phyloP scores from a whole-genome alignment of 2,329 filamentous ascomycete species.

The Niveomyces coronatus region DNA sequence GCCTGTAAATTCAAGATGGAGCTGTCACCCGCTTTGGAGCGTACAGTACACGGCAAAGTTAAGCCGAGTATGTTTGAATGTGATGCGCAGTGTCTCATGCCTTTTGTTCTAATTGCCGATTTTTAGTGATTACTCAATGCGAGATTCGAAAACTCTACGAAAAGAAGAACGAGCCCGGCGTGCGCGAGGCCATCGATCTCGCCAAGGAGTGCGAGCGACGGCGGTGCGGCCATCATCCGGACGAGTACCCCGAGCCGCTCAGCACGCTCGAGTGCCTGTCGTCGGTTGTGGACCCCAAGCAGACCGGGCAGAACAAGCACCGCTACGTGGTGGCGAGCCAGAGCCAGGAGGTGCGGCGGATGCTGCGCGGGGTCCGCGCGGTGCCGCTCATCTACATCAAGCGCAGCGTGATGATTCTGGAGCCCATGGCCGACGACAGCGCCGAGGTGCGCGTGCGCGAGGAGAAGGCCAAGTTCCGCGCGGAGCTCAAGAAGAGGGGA shows the following conservation, averaged over 20 bases:
- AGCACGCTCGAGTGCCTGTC: slow-evolving; percentile 59
- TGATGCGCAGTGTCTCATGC: slow-evolving; percentile 9
- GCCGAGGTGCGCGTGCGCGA: slow-evolving; percentile 53
- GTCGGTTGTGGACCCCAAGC: slow-evolving; percentile 71
- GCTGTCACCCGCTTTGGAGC: slow-evolving; percentile 62
- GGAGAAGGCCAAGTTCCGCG: slow-evolving; percentile 65
- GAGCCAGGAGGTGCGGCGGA: slow-evolving; percentile 50
- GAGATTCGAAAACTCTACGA: slow-evolving; percentile 70
- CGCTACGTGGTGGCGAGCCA: slow-evolving; percentile 71
- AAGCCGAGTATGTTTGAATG: slow-evolving; percentile 55
- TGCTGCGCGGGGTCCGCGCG: slow-evolving; percentile 56
- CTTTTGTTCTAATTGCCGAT: background rate
- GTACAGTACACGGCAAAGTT: slow-evolving; percentile 77
- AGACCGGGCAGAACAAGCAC: slow-evolving; percentile 61
- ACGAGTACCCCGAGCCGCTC: slow-evolving; percentile 61
- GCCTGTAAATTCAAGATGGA: slow-evolving; percentile 84
- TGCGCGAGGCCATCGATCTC: slow-evolving; percentile 54
- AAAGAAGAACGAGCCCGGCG: slow-evolving; percentile 42
- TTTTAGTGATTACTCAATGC: slow-evolving; percentile 66
- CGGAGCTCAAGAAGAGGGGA: slow-evolving; percentile 46
- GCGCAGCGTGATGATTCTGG: slow-evolving; percentile 60
- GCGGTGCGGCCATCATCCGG: slow-evolving; percentile 66
- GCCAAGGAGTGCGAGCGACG: slow-evolving; percentile 69
- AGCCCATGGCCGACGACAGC: slow-evolving; percentile 63
- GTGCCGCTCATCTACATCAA: slow-evolving; percentile 72